These are phyloP conservation scores for Exophiala dermatitidis DNA, from an alignment of 2,329 filamentous ascomycete species.

Conservation along the genomic window DNA sequence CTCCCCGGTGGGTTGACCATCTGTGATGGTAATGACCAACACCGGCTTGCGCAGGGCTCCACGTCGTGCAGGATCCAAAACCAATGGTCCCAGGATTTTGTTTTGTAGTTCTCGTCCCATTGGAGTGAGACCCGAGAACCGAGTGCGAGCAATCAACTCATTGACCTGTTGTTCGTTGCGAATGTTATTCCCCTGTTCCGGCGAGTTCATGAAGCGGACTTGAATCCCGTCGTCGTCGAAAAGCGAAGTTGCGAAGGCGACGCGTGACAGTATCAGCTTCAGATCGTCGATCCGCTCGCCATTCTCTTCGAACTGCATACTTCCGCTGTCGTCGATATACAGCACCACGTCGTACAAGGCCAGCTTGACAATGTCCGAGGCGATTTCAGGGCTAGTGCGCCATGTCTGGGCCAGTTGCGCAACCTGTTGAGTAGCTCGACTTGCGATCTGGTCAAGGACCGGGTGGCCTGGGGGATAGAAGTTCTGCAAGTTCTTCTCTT, in stretches of 20 bases:
- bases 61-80: constrained; percentile 47
- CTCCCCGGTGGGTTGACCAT: constrained; percentile 60
- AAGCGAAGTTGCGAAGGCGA: constrained; percentile 58
- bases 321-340: constrained; percentile 63
- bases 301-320: constrained; percentile 61
- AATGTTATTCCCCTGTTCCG: constrained; percentile 48
- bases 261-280: constrained; percentile 55
- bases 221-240: constrained; percentile 63
- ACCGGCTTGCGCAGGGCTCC: constrained; percentile 56
- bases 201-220: constrained; percentile 63
- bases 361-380: constrained; percentile 56
- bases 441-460: constrained; percentile 45
- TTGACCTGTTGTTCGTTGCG: constrained; percentile 52
- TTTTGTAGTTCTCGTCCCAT: constrained; percentile 56
- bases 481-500: constrained; percentile 52
- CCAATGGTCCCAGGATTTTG: constrained; percentile 57
- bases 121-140: constrained; percentile 60
- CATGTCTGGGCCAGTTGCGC: constrained; percentile 51
- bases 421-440: constrained; percentile 45
- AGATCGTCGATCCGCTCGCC: constrained; percentile 61
- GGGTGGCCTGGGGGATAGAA: constrained; percentile 54
- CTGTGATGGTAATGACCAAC: constrained; percentile 59
- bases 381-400: constrained; percentile 53
- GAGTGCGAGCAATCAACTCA: constrained; percentile 50
- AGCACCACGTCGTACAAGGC: constrained; percentile 56